Evolutionary conservation across 139 green algal genomes (phyloP), one percentile per base, ranked within the genome.

Genomic region (Micromonas pusilla): DNA sequence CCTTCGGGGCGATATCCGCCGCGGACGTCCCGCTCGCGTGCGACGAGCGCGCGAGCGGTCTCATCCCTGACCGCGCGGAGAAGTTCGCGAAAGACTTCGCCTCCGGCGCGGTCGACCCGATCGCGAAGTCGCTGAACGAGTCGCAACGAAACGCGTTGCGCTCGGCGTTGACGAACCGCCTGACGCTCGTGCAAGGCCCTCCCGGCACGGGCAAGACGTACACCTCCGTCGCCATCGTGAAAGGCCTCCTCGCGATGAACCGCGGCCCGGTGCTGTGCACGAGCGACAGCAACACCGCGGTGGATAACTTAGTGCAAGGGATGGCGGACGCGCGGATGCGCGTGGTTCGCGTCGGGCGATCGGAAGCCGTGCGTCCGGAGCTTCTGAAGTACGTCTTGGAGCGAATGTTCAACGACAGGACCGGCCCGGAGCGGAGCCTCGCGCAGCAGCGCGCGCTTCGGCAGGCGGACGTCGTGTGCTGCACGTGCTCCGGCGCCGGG

Each of bases 291-390:
- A 86, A 86, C 60, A 72, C 83, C 0, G 93, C 93, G 3, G 89
- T 90, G 0, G 93, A 97, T 82, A 98, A 98, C 86, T 38, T 77
- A 38, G 80, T 97, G 31, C 87, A 94, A 72, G 93, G 93, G 4
- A 79, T 97, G 65, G 37, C 87, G 36, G 75, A 67, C 57, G 79
- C 72, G 0, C 86, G 87, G 3, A 57, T 96, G 2, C 37, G 65
- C 2, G 90, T 91, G 2, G 90, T 97, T 36, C 86, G 93, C 28
- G 38, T 97, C 23, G 93, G 93, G 0, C 77, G 87, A 32, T 73
- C 84, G 0, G 81, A 72, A 52, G 66, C 66, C 2, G 66, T 72
- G 19, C 28, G 66, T 19, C 66, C 31, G 19, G 66, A 72, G 25
- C 32, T 72, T 1, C 33, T 34, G 30, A 26, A 23, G 19, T 72